phyloP scores from a whole-genome alignment of 106 monocot genomes.

The Dendrobium huoshanense region DNA sequence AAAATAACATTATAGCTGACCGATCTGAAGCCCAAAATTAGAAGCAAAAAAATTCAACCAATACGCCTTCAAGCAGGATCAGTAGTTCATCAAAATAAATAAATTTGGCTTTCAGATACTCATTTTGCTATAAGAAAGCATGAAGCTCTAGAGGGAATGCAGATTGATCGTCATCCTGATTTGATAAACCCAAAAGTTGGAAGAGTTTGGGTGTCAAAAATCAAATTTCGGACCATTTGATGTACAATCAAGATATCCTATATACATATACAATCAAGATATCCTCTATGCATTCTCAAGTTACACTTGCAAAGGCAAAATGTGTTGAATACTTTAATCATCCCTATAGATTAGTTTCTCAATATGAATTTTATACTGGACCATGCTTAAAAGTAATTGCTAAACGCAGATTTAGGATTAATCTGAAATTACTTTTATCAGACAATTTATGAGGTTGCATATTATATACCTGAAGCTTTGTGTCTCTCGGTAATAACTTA shows the following conservation, averaged over 20 bases:
- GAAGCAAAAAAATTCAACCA: no score
- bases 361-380: not conserved
- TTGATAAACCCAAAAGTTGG: not conserved
- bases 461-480: slow-evolving; percentile 75
- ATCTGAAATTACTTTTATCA: not conserved
- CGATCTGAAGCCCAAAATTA: no score
- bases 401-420: not conserved
- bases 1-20: no score
- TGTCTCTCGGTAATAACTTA: slow-evolving; percentile 74
- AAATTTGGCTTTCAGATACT: no score
- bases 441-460: not conserved
- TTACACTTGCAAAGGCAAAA: not conserved
- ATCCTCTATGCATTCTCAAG: not conserved
- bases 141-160: no score
- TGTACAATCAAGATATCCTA: not conserved
- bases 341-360: no score
- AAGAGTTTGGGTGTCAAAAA: not conserved
- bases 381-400: not conserved
- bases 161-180: no score
- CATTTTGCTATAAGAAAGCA: no score
- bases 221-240: not conserved
- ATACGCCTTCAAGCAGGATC: no score
- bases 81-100: no score
- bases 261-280: not conserved
- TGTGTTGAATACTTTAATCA: not conserved